phyloP scores from a whole-genome alignment of 1,139 yeast genomes.

The Scheffersomyces cryptocercus region DNA sequence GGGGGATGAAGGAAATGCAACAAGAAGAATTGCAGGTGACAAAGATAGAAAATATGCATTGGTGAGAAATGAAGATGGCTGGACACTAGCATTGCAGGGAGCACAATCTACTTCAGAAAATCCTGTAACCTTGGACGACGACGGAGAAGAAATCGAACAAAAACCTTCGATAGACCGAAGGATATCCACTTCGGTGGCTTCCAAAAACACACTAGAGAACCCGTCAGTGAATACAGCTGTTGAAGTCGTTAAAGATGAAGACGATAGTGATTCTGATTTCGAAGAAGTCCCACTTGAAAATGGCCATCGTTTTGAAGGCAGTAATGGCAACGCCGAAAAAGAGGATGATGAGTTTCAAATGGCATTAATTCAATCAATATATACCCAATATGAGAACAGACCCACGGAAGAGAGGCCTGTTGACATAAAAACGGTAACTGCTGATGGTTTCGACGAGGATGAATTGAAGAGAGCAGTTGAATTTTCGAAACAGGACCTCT shows the following conservation, averaged over 20 bases:
- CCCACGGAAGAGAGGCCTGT: conserved; percentile 1
- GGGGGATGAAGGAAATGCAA: conserved; percentile 56
- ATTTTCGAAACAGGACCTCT: conserved; percentile 41
- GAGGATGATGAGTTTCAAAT: conserved; percentile 32
- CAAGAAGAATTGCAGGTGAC: conserved; percentile 81
- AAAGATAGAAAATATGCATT: conserved; percentile 75
- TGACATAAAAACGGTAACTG: background rate
- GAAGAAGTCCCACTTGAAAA: conserved; percentile 21
- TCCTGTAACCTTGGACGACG: conserved; percentile 48
- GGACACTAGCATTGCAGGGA: conserved; percentile 70
- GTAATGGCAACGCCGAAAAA: background rate
- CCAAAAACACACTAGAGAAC: background rate
- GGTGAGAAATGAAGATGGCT: conserved; percentile 78
- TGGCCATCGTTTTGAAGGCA: conserved; percentile 16
- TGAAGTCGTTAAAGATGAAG: conserved; percentile 15
- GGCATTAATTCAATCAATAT: conserved; percentile 41
- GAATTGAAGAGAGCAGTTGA: conserved; percentile 50
- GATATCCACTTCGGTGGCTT: background rate
- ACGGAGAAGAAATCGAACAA: conserved; percentile 15
- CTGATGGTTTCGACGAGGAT: conserved; percentile 23
- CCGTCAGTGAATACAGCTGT: background rate
- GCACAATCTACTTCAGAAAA: conserved; percentile 38
- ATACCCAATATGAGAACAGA: conserved; percentile 24
- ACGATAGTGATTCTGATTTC: conserved; percentile 21
- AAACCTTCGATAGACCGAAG: background rate